Evolutionary conservation across 164 flowering plant genomes (phyloP).

Genomic region (Tetrastigma voinierianum): DNA sequence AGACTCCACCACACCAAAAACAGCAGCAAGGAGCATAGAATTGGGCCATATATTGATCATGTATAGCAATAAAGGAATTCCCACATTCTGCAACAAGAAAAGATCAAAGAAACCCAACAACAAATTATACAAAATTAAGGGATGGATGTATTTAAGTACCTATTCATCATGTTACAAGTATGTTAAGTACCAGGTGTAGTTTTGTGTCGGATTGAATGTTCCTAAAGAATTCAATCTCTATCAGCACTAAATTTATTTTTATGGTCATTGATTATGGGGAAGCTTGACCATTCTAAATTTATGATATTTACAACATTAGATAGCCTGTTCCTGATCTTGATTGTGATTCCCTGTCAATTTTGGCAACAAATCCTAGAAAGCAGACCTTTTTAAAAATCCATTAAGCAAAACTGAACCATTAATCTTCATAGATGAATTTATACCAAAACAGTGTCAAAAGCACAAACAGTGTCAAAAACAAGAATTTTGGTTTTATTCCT

Average conservation of each 20-base stretch:
- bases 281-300: no score
- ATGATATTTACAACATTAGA: no score
- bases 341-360: no score
- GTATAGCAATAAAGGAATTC: slow-evolving; percentile 91
- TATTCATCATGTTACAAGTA: not conserved
- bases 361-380: no score
- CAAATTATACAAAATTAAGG: not conserved
- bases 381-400: no score
- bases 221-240: no score
- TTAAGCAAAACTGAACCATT: no score
- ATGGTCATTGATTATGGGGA: no score
- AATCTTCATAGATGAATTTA: not conserved
- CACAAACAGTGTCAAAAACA: not conserved
- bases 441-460: not conserved
- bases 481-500: no score
- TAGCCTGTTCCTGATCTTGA: no score
- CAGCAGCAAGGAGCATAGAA: slow-evolving; percentile 73
- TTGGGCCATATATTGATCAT: slow-evolving; percentile 85
- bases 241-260: no score
- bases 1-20: slow-evolving; percentile 77
- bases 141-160: not conserved
- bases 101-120: not conserved
- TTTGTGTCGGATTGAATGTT: no score
- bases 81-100: slow-evolving; percentile 74
- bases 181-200: not conserved